Evolutionary conservation across 257 asterid genomes (phyloP).

Genomic region (Solanum stenotomum): DNA sequence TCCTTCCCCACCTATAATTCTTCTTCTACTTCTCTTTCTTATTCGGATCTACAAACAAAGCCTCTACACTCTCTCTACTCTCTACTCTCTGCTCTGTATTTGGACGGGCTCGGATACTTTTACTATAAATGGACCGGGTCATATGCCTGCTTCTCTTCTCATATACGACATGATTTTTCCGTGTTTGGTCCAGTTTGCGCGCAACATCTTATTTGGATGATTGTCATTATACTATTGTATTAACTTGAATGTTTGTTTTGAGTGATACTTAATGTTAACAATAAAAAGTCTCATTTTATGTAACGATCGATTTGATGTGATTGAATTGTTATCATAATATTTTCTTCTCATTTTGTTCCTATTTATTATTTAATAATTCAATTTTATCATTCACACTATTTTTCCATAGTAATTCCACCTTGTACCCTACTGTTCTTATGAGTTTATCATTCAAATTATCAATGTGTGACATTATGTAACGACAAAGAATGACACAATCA

Average conservation of each 20-base stretch:
- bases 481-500: background rate
- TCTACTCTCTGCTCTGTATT: background rate
- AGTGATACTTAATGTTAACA: too few species aligned
- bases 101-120: background rate
- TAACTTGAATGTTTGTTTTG: too few species aligned
- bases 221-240: too few species aligned
- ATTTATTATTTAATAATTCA: too few species aligned
- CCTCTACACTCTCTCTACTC: background rate
- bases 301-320: background rate
- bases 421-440: background rate
- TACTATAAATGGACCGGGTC: conserved; percentile 1
- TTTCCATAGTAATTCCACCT: accelerated
- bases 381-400: too few species aligned
- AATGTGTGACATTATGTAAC: too few species aligned
- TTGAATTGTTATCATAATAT: too few species aligned
- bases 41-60: background rate
- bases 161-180: too few species aligned
- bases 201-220: background rate
- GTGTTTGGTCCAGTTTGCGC: too few species aligned
- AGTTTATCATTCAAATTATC: too few species aligned
- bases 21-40: background rate
- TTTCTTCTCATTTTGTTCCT: too few species aligned
- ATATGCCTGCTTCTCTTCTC: background rate
- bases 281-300: too few species aligned
- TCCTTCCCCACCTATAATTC: background rate